phyloP scores from a whole-genome alignment of 345 rosid genomes.

The Tarenaya hassleriana region DNA sequence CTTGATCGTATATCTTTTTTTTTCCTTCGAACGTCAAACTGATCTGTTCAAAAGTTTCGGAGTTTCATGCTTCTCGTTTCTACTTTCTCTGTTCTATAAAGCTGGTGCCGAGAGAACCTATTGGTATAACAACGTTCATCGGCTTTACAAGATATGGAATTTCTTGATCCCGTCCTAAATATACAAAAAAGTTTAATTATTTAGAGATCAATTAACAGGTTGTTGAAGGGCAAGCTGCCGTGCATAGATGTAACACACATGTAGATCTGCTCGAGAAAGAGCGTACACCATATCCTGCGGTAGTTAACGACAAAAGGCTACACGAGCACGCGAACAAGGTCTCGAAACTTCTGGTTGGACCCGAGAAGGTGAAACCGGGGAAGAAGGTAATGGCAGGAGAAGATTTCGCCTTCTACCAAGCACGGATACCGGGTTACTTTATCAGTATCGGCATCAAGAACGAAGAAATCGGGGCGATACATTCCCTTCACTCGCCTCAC shows the following conservation, averaged over 20 bases:
- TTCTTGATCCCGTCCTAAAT: too few species aligned
- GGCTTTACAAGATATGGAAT: background rate
- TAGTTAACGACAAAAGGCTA: slow-evolving; percentile 52
- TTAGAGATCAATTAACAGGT: slow-evolving; percentile 43
- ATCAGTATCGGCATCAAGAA: slow-evolving; percentile 60
- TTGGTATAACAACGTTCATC: too few species aligned
- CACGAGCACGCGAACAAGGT: slow-evolving; percentile 45
- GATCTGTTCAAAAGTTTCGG: too few species aligned
- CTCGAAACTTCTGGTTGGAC: slow-evolving; percentile 49
- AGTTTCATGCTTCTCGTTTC: too few species aligned
- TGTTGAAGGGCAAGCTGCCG: slow-evolving; percentile 55
- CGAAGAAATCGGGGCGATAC: slow-evolving; percentile 56
- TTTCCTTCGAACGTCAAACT: too few species aligned
- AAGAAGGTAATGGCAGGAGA: slow-evolving; percentile 66
- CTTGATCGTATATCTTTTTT: too few species aligned
- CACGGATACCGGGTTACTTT: slow-evolving; percentile 65
- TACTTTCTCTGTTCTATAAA: too few species aligned
- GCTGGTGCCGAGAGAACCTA: too few species aligned
- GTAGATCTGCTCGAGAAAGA: slow-evolving; percentile 42
- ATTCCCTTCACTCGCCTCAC: slow-evolving; percentile 63
- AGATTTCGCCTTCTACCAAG: slow-evolving; percentile 80
- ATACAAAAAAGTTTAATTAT: too few species aligned
- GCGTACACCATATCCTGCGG: slow-evolving; percentile 55
- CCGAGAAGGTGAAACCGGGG: slow-evolving; percentile 39
- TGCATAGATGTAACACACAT: slow-evolving; percentile 54